These are phyloP conservation scores for Celoporthe dispersa DNA, from an alignment of 2,329 filamentous ascomycete genomes.

Conservation along the genomic window DNA sequence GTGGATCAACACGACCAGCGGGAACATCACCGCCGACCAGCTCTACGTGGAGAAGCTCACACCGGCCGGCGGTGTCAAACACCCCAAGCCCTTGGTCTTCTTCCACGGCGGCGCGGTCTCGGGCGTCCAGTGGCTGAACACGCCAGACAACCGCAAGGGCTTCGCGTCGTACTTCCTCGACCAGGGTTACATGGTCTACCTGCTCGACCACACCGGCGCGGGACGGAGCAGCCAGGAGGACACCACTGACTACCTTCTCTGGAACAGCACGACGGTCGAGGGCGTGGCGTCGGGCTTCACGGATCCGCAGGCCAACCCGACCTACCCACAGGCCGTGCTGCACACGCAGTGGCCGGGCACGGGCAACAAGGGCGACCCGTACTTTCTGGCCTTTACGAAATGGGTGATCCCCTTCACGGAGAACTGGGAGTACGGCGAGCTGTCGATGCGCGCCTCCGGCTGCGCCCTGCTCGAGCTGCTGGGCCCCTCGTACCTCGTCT, in stretches of 20 bases:
- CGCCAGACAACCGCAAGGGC: constrained; percentile 46
- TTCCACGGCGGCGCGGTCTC: constrained; percentile 39
- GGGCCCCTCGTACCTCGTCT: constrained; percentile 38
- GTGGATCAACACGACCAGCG: constrained; percentile 31
- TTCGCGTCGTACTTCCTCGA: constrained; percentile 47
- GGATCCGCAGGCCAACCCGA: constrained; percentile 33
- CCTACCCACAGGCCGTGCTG: constrained; percentile 40
- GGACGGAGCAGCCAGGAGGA: constrained; percentile 40
- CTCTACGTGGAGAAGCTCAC: constrained; percentile 42
- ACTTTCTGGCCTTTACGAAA: constrained; percentile 53
- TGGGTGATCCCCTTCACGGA: constrained; percentile 44
- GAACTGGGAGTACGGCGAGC: constrained; percentile 32
- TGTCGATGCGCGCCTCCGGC: constrained; percentile 34
- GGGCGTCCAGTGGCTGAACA: constrained; percentile 43
- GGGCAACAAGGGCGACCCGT: constrained; percentile 44
- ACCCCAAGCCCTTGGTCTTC: constrained; percentile 38
- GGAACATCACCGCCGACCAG: constrained; percentile 35
- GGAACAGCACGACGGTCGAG: constrained; percentile 35
- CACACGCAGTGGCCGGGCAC: constrained; percentile 42
- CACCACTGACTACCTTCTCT: constrained; percentile 36
- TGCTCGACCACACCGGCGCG: constrained; percentile 43
- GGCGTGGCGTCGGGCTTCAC: constrained; percentile 36
- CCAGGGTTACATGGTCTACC: constrained; percentile 46
- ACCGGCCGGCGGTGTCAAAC: constrained; percentile 31
- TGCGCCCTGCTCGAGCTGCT: constrained; percentile 34